Evolutionary conservation across 805 yeast species (phyloP).

Genomic region (Cyberlindnera sargentensis): DNA sequence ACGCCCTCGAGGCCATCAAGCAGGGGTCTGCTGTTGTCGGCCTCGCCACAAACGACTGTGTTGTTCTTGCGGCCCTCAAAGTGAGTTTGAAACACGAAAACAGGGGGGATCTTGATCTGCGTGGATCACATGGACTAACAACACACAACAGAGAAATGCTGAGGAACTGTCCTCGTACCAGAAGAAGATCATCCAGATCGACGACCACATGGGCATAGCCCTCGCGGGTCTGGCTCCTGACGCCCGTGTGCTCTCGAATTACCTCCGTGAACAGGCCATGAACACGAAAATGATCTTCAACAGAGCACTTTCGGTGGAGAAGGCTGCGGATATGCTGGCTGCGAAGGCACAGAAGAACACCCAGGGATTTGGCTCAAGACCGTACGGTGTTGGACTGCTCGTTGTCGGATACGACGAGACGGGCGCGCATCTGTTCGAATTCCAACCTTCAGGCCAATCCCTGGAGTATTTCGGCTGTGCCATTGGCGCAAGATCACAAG

Average conservation of each 20-base stretch:
- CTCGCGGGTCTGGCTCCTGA: slow-evolving; percentile 98
- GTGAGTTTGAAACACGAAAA: slow-evolving; percentile 13
- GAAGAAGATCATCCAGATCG: slow-evolving; percentile 85
- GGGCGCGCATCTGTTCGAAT: slow-evolving; percentile 92
- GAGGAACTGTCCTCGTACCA: slow-evolving; percentile 97
- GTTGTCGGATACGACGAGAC: slow-evolving; percentile 88
- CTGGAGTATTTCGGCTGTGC: slow-evolving; percentile 91
- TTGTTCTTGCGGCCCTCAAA: slow-evolving; percentile 87
- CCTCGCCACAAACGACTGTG: slow-evolving; percentile 75
- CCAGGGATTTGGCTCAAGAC: slow-evolving; percentile 93
- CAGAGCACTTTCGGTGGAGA: slow-evolving; percentile 75
- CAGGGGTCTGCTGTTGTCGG: slow-evolving; percentile 99
- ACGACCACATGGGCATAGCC: slow-evolving; percentile 90
- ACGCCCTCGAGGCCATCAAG: slow-evolving; percentile 91
- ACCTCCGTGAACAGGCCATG: slow-evolving; percentile 86
- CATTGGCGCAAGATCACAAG: slow-evolving; percentile 98
- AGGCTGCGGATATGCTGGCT: slow-evolving; percentile 80
- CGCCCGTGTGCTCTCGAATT: slow-evolving; percentile 89
- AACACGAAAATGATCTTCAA: slow-evolving; percentile 77
- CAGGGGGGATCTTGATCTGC: too few species aligned
- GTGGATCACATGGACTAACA: slow-evolving; percentile 5
- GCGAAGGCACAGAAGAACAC: slow-evolving; percentile 97
- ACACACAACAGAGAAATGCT: slow-evolving; percentile 59
- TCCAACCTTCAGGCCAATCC: slow-evolving; percentile 92
- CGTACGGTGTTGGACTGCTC: slow-evolving; percentile 94